These are phyloP conservation scores for Boechera divaricarpa DNA, from an alignment of 345 rosid genomes.

Conservation along the genomic window DNA sequence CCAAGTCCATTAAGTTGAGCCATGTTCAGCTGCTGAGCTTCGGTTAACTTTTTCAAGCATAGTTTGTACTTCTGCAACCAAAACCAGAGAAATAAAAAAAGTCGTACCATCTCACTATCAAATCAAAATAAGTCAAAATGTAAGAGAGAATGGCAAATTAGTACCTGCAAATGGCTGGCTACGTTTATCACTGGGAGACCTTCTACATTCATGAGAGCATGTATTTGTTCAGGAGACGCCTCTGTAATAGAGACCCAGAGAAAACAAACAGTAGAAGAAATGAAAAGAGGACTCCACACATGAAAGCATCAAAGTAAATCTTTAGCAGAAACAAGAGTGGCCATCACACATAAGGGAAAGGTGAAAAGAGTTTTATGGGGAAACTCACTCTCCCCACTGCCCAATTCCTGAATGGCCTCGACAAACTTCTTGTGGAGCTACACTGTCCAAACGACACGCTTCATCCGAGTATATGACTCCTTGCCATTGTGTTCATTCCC, in stretches of 20 bases:
- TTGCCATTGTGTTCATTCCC: no score
- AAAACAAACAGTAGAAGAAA: conserved; percentile 17
- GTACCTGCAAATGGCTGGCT: conserved; percentile 89
- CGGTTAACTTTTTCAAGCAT: no score
- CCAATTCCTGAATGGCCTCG: conserved; percentile 75
- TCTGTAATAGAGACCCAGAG: conserved; percentile 51
- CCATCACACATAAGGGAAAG: not conserved
- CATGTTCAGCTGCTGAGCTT: no score
- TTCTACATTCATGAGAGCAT: conserved; percentile 80
- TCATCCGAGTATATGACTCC: conserved; percentile 58
- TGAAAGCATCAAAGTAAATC: not conserved
- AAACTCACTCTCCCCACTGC: conserved; percentile 70
- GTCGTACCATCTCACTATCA: not conserved
- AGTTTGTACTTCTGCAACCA: no score
- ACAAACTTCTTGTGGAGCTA: conserved; percentile 86
- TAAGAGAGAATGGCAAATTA: conserved; percentile 5
- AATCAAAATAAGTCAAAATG: no score
- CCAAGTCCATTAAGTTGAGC: no score
- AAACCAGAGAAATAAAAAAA: no score
- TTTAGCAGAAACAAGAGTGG: not conserved
- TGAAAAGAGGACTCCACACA: not conserved
- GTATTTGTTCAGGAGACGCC: conserved; percentile 88
- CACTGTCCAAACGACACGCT: conserved; percentile 80
- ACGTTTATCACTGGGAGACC: conserved; percentile 88
- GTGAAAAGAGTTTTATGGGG: conserved; percentile 6